These are phyloP conservation scores for Camellia lanceoleosa DNA, from an alignment of 148 eudicot species.

Conservation along the genomic window DNA sequence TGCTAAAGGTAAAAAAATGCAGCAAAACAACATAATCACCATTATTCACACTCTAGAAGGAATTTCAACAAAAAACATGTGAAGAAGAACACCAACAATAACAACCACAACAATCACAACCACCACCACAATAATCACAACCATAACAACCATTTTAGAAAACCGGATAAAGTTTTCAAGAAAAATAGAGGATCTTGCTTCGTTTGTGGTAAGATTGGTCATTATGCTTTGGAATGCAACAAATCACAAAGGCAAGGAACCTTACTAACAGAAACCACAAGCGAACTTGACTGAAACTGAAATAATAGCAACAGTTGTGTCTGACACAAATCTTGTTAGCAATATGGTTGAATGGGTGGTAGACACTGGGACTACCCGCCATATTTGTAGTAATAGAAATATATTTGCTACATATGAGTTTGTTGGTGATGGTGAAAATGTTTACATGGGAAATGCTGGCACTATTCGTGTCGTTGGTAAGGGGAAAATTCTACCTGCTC, in stretches of 20 bases:
- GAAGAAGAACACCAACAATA: not conserved
- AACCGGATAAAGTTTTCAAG: not conserved
- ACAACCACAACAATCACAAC: too few species aligned
- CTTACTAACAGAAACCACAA: not conserved
- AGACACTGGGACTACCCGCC: not conserved
- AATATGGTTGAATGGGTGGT: not conserved
- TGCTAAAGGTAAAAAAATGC: not conserved
- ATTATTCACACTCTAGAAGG: too few species aligned
- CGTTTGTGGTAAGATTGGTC: not conserved
- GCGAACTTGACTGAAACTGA: not conserved
- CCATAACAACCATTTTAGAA: not conserved
- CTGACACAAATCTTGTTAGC: not conserved
- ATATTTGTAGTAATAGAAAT: not conserved
- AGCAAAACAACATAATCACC: too few species aligned
- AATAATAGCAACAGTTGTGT: not conserved
- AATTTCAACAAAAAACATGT: not conserved
- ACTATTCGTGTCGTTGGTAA: not conserved
- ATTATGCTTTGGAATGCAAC: not conserved
- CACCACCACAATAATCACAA: not conserved
- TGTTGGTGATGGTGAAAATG: not conserved
- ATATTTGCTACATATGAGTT: not conserved
- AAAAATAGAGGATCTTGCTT: not conserved
- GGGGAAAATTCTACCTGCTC: too few species aligned
- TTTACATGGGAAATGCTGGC: not conserved
- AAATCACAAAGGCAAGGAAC: not conserved